These are phyloP conservation scores for Dendrobium catenatum DNA, from an alignment of 106 monocot genomes.

Conservation along the genomic window DNA sequence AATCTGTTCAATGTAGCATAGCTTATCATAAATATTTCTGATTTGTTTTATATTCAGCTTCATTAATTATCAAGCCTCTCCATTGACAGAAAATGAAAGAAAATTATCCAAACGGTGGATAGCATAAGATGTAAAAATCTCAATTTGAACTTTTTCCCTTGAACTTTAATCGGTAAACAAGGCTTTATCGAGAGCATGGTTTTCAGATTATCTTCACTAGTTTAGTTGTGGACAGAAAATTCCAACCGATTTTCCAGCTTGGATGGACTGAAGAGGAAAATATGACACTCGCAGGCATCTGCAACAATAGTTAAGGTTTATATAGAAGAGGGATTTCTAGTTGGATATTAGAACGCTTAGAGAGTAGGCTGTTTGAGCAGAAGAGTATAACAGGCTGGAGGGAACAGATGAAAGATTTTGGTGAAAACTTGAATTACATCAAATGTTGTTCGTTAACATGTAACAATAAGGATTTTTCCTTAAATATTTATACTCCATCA, in stretches of 20 bases:
- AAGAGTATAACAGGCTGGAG: background rate
- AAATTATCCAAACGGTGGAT: background rate
- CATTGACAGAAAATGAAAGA: background rate
- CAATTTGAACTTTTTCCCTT: background rate
- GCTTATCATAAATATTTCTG: background rate
- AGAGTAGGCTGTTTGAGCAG: background rate
- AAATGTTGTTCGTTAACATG: background rate
- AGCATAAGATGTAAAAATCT: background rate
- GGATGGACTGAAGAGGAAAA: background rate
- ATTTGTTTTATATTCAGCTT: background rate
- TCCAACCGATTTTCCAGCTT: too few relatives aligned
- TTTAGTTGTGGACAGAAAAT: background rate
- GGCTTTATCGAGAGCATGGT: background rate
- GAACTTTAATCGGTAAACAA: background rate
- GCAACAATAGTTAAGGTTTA: background rate
- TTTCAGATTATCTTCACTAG: background rate
- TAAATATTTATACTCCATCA: background rate
- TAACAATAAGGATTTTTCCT: background rate
- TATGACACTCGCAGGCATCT: background rate
- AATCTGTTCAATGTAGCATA: too few relatives aligned
- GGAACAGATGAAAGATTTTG: background rate
- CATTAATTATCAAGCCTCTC: background rate
- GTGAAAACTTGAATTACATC: background rate
- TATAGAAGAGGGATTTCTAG: background rate
- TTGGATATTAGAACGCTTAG: background rate